phyloP scores from a whole-genome alignment of 495 filamentous ascomycete genomes.

The Aspergillus cavernicola region DNA sequence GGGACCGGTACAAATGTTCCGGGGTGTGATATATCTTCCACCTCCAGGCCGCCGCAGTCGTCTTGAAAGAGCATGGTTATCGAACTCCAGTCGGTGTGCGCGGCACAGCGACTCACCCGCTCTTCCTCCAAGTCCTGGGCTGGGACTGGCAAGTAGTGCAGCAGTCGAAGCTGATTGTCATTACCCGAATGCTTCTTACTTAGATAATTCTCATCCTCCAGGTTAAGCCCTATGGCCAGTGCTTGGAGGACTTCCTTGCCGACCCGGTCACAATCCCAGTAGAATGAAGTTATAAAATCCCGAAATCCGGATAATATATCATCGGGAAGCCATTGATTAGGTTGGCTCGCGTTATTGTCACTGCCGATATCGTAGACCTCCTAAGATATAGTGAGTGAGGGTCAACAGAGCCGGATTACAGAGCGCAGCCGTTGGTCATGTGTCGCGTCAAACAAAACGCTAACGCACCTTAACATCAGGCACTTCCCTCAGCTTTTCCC shows the following conservation, averaged over 20 bases:
- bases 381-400: constrained; percentile 25
- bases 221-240: constrained; percentile 48
- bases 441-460: not conserved
- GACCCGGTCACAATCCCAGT: constrained; percentile 46
- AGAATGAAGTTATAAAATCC: constrained; percentile 54
- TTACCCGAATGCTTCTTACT: constrained; percentile 50
- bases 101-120: constrained; percentile 48
- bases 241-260: constrained; percentile 48
- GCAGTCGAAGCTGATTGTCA: constrained; percentile 60
- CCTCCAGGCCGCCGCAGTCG: constrained; percentile 49
- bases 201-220: constrained; percentile 50
- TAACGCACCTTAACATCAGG: constrained; percentile 35
- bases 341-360: constrained; percentile 49
- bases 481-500: constrained; percentile 30
- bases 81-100: constrained; percentile 51
- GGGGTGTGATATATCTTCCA: constrained; percentile 49
- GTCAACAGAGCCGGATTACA: too few relatives aligned
- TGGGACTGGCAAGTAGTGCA: constrained; percentile 62
- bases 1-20: constrained; percentile 51
- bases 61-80: constrained; percentile 52
- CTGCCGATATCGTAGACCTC: constrained; percentile 68
- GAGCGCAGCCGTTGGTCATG: too few relatives aligned
- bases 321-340: constrained; percentile 64
- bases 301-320: constrained; percentile 56
- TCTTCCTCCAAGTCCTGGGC: constrained; percentile 42